These are phyloP conservation scores for Geotrichum reessii DNA, from an alignment of 1,139 yeast genomes.

Conservation along the genomic window DNA sequence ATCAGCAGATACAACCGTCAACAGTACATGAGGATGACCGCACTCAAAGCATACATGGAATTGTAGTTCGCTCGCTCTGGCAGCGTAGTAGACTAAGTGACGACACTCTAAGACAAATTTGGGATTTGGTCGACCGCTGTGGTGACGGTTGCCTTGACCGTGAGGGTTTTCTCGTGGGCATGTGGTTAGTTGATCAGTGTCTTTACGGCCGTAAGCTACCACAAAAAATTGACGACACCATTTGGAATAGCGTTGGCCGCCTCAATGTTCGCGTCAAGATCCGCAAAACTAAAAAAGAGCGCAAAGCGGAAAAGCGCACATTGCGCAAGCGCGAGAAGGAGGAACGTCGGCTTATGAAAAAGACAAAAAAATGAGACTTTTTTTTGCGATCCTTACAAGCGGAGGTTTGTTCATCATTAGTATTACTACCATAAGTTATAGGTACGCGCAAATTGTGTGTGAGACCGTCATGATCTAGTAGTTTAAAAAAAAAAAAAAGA, in stretches of 20 bases:
- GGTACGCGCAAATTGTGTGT: too few relatives aligned
- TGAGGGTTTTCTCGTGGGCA: constrained; percentile 82
- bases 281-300: constrained; percentile 23
- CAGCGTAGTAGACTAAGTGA: constrained; percentile 62
- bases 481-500: too few relatives aligned
- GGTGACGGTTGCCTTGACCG: constrained; percentile 73
- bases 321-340: constrained; percentile 1
- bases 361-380: neutral
- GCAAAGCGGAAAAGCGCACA: constrained; percentile 9
- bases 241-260: constrained; percentile 40
- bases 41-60: constrained; percentile 51
- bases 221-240: constrained; percentile 40
- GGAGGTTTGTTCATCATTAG: neutral
- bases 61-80: constrained; percentile 79
- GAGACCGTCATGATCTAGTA: too few relatives aligned
- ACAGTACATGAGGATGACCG: constrained; percentile 34
- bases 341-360: constrained; percentile 1
- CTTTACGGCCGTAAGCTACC: constrained; percentile 92
- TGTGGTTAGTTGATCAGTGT: constrained; percentile 95
- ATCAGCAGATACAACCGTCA: constrained; percentile 14
- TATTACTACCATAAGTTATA: too few relatives aligned
- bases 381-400: neutral
- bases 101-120: constrained; percentile 59
- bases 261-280: constrained; percentile 38
- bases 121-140: constrained; percentile 74